phyloP scores from a whole-genome alignment of 257 asterid species.

The Ocimum tenuiflorum region DNA sequence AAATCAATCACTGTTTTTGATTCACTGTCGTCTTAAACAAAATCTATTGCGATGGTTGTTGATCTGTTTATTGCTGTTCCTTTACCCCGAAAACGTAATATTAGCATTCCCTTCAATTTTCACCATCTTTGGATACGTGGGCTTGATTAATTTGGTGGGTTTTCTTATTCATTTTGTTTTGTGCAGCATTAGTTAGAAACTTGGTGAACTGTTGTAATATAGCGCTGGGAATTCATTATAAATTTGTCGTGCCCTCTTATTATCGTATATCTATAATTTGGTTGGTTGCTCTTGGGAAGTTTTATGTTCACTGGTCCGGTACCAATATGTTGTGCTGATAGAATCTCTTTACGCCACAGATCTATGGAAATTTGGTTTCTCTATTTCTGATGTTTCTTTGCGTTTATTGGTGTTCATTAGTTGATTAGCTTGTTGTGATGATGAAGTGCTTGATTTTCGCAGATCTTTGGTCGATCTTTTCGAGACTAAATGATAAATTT shows the following conservation, averaged over 20 bases:
- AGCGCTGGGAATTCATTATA: not conserved
- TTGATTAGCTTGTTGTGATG: constrained; percentile 22
- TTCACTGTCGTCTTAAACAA: not conserved
- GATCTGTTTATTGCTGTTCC: not conserved
- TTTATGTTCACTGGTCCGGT: not conserved
- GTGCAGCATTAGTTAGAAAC: not conserved
- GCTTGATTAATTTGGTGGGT: not conserved
- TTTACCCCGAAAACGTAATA: not conserved
- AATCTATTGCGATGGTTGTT: not conserved
- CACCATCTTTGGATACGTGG: not conserved
- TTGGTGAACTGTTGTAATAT: not conserved
- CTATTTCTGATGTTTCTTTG: constrained; percentile 5
- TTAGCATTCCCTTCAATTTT: not conserved
- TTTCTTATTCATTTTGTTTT: not conserved
- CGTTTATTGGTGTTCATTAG: constrained; percentile 7
- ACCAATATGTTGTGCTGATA: not conserved
- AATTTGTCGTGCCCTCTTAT: not conserved
- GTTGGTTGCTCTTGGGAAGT: constrained; percentile 9
- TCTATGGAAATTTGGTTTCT: not conserved
- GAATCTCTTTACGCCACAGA: not conserved
- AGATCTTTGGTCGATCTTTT: not conserved
- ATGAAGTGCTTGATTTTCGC: constrained; percentile 20
- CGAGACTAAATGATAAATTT: constrained; percentile 3
- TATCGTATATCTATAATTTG: not conserved
- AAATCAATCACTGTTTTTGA: not conserved